Conservation (phyloP, 495 filamentous ascomycete species). For the Penicillium ochrochloron region DNA sequence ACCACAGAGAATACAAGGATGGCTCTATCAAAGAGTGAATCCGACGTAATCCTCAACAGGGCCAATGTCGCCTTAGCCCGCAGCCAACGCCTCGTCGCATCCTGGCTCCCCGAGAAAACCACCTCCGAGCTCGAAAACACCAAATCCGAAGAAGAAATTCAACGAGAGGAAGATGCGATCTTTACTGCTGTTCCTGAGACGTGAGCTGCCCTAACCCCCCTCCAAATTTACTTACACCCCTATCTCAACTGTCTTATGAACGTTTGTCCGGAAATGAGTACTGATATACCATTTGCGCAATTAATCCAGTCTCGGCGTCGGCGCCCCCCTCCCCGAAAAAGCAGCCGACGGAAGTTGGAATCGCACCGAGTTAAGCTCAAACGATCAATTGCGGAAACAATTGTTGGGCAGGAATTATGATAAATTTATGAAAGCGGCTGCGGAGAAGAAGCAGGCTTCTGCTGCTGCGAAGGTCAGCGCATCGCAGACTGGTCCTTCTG, state of each 20-base stretch:
- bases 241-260: background rate
- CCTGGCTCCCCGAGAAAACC: constrained; percentile 55
- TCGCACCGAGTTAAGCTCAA: constrained; percentile 43
- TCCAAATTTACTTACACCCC: background rate
- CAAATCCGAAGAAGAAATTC: constrained; percentile 49
- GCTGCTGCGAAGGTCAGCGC: constrained; percentile 5
- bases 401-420: constrained; percentile 54
- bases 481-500: background rate
- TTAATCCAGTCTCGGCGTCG: constrained; percentile 48
- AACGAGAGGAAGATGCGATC: constrained; percentile 55
- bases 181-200: constrained; percentile 57
- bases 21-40: constrained; percentile 45
- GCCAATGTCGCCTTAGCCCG: constrained; percentile 55
- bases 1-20: constrained; percentile 21
- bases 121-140: constrained; percentile 47
- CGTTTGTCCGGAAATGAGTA: too few species aligned
- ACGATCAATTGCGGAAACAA: constrained; percentile 53
- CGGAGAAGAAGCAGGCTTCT: constrained; percentile 18
- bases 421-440: constrained; percentile 41
- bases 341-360: constrained; percentile 46
- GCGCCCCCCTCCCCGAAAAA: constrained; percentile 50
- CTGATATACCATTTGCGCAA: too few species aligned
- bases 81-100: constrained; percentile 56
- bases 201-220: constrained; percentile 33
- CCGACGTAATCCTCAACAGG: constrained; percentile 55